phyloP scores from a whole-genome alignment of 129 eudicot species.

The Rutidosis leptorrhynchoides region DNA sequence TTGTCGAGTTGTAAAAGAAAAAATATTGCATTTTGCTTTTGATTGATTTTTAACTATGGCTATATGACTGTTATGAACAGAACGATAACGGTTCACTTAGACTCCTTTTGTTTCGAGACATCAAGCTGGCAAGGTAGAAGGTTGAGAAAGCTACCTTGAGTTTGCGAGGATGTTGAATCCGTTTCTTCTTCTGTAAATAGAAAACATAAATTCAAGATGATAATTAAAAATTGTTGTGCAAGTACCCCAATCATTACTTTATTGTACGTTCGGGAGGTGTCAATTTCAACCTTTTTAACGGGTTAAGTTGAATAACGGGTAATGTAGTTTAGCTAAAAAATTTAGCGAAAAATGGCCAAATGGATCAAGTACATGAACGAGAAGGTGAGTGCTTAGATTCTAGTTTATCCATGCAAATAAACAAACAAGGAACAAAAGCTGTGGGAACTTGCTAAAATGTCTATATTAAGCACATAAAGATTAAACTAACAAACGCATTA shows the following conservation, averaged over 20 bases:
- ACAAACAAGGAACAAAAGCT: no score
- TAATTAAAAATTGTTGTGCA: not conserved
- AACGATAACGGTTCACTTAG: constrained; percentile 29
- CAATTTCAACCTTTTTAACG: not conserved
- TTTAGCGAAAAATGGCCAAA: not conserved
- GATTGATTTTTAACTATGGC: constrained; percentile 32
- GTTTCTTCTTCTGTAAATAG: constrained; percentile 57
- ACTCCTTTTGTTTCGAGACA: constrained; percentile 44
- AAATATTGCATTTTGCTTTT: constrained; percentile 18
- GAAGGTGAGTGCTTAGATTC: no score
- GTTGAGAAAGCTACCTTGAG: constrained; percentile 81
- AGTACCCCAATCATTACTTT: not conserved
- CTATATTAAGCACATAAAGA: not conserved
- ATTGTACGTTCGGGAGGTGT: not conserved
- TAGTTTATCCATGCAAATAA: no score
- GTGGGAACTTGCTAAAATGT: not conserved
- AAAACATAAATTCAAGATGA: constrained; percentile 10
- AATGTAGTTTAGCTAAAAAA: no score
- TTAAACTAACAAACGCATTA: no score
- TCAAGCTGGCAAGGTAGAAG: constrained; percentile 52
- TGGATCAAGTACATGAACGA: no score
- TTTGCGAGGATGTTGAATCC: constrained; percentile 49
- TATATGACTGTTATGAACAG: constrained; percentile 40
- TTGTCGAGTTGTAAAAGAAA: constrained; percentile 30
- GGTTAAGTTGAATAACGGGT: not conserved